Evolutionary conservation across 768 basidiomycete genomes (phyloP), one percentile per base, ranked within the genome.

Genomic region (Favolaschia claudopus): DNA sequence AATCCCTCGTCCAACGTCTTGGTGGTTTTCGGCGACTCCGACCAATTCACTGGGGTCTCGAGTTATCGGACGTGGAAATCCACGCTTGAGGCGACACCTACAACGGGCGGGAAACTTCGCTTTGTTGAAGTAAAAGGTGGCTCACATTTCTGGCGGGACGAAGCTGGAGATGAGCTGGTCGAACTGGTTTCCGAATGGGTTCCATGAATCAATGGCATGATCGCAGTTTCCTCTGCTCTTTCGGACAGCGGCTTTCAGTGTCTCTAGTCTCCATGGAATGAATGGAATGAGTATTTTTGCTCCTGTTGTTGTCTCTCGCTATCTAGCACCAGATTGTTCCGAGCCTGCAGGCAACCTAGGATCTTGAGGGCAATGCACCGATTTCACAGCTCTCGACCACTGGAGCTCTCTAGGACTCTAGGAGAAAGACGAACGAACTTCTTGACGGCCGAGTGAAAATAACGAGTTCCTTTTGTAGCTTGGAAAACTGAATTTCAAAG

Each of bases 91-190:
- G 64, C 57, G 20, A 63, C 65, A 37, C 38, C n/a, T n/a, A n/a
- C n/a, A 34, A 47, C 17, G 44, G 58, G 31, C 43, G 44, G 46
- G 51, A 60, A 33, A 58, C 63, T 29, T 51, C 32, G 29, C 19
- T 81, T 24, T 67, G 62, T 77, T 48, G 70, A 79, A 69, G 71
- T 91, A 17, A 58, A 73, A 31, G 77, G 76, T 33, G 89, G 78
- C 9, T 78, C 84, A 28, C 91, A 92, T 75, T 92, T 92, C 70
- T 92, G 91, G 91, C 71, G 73, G 34, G 84, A 75, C 2, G 60
- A 36, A 10, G 69, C 71, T 49, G 73, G 71, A 8, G 47, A 44
- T 7, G 64, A 64, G 50, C 60, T 82, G 58, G 64, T 58, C 43
- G 54, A 58, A 17, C 59, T 66, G 24, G 60, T 82, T n/a, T 39